Base-by-base conservation (phyloP, 345 rosid species). In the Alliaria petiolata region DNA sequence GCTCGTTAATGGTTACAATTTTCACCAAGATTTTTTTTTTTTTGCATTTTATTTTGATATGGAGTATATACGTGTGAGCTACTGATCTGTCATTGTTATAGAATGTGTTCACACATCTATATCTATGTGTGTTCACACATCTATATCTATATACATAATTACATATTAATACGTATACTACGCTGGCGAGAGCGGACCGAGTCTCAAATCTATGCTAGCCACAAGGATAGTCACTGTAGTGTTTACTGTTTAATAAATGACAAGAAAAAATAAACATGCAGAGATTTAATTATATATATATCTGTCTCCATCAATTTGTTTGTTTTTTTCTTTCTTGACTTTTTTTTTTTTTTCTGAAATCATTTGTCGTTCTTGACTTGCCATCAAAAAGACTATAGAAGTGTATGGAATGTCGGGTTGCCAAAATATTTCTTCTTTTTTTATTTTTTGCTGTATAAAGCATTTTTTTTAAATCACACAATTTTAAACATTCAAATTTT, bases 121-220 rank as follows among this genome's bases (percentile, higher is more conserved):
- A 16, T 15, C 22, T n/a, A 40, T n/a, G n/a, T n/a, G n/a, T n/a
- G n/a, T n/a, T n/a, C n/a, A n/a, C n/a, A n/a, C n/a, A n/a, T n/a
- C n/a, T n/a, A n/a, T n/a, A n/a, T n/a, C n/a, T n/a, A n/a, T n/a
- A n/a, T n/a, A n/a, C n/a, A n/a, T n/a, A n/a, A 39, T 12, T n/a
- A n/a, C n/a, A n/a, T n/a, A n/a, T n/a, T 4, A 39, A 12, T 39
- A 12, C 12, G 43, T 12, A 20, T 20, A 33, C n/a, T n/a, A n/a
- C 57, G 5, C 45, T 5, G 58, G 35, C 11, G n/a, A 22, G 13
- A 12, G 50, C 17, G n/a, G 72, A 67, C 72, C 62, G 33, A 55
- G 63, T 67, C 72, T 42, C 65, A 69, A 55, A 55, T 33, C 16
- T 31, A 17, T 56, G 16, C 5, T 44, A 56, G 45, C 65, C 65